A percentile compares a stretch with the other conserved stretches of the same genome.
Evolutionary conservation across 2,329 filamentous ascomycete genomes (phyloP).

Genomic region (Ceratocystis eucalypticola): DNA sequence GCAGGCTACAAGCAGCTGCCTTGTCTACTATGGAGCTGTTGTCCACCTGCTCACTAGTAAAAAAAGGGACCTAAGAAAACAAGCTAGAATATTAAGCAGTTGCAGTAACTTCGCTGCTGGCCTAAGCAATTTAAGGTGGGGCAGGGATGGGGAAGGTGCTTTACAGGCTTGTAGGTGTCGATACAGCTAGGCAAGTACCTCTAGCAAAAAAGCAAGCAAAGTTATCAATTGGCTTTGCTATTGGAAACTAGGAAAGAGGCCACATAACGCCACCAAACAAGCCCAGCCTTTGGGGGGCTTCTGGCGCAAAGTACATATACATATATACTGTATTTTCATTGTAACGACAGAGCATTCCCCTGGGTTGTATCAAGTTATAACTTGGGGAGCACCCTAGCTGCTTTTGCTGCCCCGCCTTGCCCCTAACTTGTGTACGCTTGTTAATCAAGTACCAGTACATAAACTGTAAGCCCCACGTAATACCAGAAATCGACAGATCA

Average conservation of each 20-base stretch:
- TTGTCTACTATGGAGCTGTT: constrained; percentile 1
- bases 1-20: neutral
- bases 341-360: no score
- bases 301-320: neutral
- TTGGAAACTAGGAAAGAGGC: neutral
- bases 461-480: neutral
- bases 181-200: neutral
- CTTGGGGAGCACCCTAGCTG: no score
- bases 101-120: neutral
- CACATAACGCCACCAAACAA: neutral
- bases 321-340: neutral
- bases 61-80: constrained; percentile 7
- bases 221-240: neutral
- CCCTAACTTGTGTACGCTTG: neutral
- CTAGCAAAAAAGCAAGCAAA: neutral
- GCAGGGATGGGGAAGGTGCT: neutral
- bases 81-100: neutral
- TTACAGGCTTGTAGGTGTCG: neutral
- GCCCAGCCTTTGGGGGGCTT: neutral
- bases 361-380: no score
- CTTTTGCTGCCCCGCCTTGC: neutral
- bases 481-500: neutral
- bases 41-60: neutral
- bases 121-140: neutral
- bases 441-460: neutral